Percentiles rank a stretch among this genome's conserved stretches.
Conservation (phyloP, 2,329 filamentous ascomycete species). For the Neonectria hederae region DNA sequence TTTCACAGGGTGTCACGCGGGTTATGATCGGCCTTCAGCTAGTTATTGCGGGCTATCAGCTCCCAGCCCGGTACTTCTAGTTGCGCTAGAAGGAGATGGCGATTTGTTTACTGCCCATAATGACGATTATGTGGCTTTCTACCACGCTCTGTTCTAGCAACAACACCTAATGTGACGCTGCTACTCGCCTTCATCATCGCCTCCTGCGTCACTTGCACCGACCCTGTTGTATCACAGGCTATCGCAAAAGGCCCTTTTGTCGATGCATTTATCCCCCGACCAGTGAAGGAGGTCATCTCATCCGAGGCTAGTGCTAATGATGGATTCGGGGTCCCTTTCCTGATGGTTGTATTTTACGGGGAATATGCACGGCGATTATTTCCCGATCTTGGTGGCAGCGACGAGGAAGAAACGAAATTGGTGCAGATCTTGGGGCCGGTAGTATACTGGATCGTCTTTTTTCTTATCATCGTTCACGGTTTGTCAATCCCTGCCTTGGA, state of each 20-base stretch:
- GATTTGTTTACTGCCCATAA: slow-evolving; percentile 66
- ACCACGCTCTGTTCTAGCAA: slow-evolving; percentile 65
- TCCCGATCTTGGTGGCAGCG: slow-evolving; percentile 46
- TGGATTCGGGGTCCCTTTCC: slow-evolving; percentile 69
- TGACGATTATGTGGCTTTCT: slow-evolving; percentile 70
- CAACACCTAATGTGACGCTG: slow-evolving; percentile 63
- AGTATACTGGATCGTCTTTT: slow-evolving; percentile 52
- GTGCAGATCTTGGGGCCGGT: slow-evolving; percentile 50
- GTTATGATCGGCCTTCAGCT: slow-evolving; percentile 70
- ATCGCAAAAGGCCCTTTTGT: slow-evolving; percentile 69
- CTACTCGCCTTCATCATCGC: slow-evolving; percentile 66
- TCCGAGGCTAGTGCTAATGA: slow-evolving; percentile 71
- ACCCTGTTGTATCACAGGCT: slow-evolving; percentile 69
- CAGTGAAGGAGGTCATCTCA: slow-evolving; percentile 69
- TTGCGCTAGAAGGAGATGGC: slow-evolving; percentile 62
- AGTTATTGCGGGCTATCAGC: slow-evolving; percentile 70
- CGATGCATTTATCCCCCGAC: slow-evolving; percentile 67
- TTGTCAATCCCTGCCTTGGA: slow-evolving; percentile 54
- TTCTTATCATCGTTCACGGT: slow-evolving; percentile 39
- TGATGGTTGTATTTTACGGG: slow-evolving; percentile 76
- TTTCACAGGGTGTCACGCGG: slow-evolving; percentile 57
- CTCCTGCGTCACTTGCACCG: slow-evolving; percentile 69
- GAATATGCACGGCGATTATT: slow-evolving; percentile 55
- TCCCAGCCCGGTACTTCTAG: slow-evolving; percentile 65
- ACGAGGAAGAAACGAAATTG: slow-evolving; percentile 47